phyloP scores from a whole-genome alignment of 1,284 basidiomycete genomes.

The Sanghuangporus sanghuang region DNA sequence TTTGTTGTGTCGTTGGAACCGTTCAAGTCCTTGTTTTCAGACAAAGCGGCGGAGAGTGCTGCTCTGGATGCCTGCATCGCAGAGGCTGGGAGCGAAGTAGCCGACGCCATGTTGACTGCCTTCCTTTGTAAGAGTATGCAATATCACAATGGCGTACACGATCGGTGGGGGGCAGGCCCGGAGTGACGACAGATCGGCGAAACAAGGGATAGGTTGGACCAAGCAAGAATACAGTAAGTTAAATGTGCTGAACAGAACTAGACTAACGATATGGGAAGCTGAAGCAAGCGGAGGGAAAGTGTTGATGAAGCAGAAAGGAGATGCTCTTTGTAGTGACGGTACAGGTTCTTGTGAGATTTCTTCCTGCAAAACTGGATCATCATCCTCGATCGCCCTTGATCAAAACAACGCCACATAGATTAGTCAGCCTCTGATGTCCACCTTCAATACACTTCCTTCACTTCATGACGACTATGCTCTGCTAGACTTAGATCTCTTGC shows the following conservation, averaged over 20 bases:
- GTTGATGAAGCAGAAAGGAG: neutral
- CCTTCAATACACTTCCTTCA: too few species aligned
- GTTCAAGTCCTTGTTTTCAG: slow-evolving; percentile 43
- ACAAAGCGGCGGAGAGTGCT: slow-evolving; percentile 64
- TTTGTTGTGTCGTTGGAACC: slow-evolving; percentile 26
- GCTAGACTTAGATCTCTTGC: too few species aligned
- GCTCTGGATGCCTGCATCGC: slow-evolving; percentile 71
- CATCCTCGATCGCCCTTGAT: neutral
- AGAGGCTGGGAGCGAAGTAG: slow-evolving; percentile 45
- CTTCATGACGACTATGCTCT: too few species aligned
- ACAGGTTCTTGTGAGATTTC: slow-evolving; percentile 3
- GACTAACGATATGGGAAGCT: neutral
- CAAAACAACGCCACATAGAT: slow-evolving; percentile 7
- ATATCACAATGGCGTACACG: slow-evolving; percentile 6
- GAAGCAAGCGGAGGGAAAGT: neutral
- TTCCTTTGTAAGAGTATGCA: neutral
- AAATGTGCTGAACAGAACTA: neutral
- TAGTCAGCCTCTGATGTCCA: neutral
- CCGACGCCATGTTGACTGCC: neutral
- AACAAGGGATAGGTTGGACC: neutral
- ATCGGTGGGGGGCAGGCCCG: neutral
- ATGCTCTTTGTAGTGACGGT: neutral
- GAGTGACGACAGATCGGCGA: neutral
- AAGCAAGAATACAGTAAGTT: slow-evolving; percentile 12
- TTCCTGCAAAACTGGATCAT: neutral